Conservation (phyloP, 1,284 basidiomycete species). For the Athelia psychrophila region DNA sequence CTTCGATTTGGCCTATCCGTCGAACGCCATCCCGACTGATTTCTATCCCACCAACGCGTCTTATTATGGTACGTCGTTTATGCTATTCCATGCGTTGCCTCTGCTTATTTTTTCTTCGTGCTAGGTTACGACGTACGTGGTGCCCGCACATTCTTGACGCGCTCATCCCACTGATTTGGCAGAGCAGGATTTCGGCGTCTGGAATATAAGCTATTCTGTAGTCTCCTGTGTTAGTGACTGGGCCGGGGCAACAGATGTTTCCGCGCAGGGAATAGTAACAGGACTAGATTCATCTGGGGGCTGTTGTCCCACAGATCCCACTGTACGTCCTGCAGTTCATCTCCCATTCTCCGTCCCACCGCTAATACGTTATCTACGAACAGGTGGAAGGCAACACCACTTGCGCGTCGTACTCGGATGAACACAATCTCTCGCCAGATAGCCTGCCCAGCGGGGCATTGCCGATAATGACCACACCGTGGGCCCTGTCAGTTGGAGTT, state of each 20-base stretch:
- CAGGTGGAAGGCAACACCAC: slow-evolving; percentile 50
- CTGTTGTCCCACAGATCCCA: slow-evolving; percentile 70
- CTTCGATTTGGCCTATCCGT: slow-evolving; percentile 77
- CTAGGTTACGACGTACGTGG: slow-evolving; percentile 40
- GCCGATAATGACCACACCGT: no score
- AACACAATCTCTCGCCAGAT: no score
- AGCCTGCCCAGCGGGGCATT: no score
- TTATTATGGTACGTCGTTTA: slow-evolving; percentile 46
- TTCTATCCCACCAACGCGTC: slow-evolving; percentile 71
- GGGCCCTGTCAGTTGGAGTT: no score
- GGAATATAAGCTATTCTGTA: slow-evolving; percentile 69
- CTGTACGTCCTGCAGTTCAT: slow-evolving; percentile 33
- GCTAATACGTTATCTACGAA: slow-evolving; percentile 2
- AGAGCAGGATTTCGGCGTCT: slow-evolving; percentile 76
- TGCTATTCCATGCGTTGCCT: slow-evolving; percentile 1
- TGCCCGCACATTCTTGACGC: not conserved
- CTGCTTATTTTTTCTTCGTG: slow-evolving; percentile 1
- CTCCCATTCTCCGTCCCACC: not conserved
- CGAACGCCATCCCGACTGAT: slow-evolving; percentile 59
- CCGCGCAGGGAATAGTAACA: slow-evolving; percentile 62
- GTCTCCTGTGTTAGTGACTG: slow-evolving; percentile 59
- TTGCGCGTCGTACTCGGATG: slow-evolving; percentile 72
- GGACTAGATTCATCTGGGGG: slow-evolving; percentile 51
- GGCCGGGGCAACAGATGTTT: slow-evolving; percentile 55
- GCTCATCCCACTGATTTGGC: slow-evolving; percentile 1